Conservation (phyloP, 345 rosid genomes). For the Rubroshorea leprosula region DNA sequence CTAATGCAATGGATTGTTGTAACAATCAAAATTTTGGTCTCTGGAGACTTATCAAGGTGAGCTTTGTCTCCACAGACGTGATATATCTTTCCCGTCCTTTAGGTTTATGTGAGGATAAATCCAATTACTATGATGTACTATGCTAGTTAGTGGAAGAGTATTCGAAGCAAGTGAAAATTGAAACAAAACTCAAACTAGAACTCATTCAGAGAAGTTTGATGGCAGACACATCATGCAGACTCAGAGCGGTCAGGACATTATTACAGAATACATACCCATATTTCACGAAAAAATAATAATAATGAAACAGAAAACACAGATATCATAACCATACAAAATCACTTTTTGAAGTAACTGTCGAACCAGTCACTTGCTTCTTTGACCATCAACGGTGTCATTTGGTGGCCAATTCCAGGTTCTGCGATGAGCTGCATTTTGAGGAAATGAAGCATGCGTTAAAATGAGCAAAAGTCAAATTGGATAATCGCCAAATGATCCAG, state of each 20-base stretch:
- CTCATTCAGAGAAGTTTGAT: too few relatives aligned
- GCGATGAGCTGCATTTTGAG: constrained; percentile 46
- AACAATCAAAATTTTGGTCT: constrained; percentile 4
- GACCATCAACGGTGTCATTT: constrained; percentile 65
- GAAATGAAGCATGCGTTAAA: neutral
- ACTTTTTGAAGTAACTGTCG: constrained; percentile 49
- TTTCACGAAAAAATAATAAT: too few relatives aligned
- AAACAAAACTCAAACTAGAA: too few relatives aligned
- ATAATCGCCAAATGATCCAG: neutral
- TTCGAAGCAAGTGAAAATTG: too few relatives aligned
- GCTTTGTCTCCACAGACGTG: constrained; percentile 52
- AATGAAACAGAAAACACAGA: too few relatives aligned
- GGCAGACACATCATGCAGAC: too few relatives aligned
- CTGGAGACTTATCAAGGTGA: constrained; percentile 39
- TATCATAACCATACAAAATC: neutral
- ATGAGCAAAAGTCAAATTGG: neutral
- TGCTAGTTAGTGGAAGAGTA: too few relatives aligned
- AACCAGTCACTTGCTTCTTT: constrained; percentile 79
- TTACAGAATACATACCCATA: too few relatives aligned
- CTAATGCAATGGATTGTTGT: neutral
- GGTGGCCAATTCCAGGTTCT: constrained; percentile 64
- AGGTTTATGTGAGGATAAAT: too few relatives aligned
- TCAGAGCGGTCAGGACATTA: too few relatives aligned
- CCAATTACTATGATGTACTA: too few relatives aligned
- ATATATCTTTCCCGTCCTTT: too few relatives aligned